phyloP scores from a whole-genome alignment of 352 stramenopile genomes.

The Aphanomyces euteiches region DNA sequence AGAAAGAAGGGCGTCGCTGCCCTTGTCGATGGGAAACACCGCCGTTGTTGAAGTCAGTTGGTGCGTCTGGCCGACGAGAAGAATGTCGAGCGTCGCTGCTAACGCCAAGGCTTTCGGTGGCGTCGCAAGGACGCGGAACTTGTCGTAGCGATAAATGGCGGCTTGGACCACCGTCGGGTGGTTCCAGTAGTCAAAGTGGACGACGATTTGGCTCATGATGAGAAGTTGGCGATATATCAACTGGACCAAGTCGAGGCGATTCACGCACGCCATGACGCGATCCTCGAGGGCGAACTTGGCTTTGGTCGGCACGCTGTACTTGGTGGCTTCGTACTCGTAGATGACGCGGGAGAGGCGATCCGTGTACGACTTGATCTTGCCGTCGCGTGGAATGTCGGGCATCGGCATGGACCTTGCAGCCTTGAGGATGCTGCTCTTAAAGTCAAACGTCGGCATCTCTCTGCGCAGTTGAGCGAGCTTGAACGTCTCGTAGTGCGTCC shows the following conservation, averaged over 20 bases:
- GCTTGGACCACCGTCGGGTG: background rate
- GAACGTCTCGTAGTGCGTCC: background rate
- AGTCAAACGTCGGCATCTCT: background rate
- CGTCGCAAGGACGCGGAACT: background rate
- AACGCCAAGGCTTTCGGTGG: background rate
- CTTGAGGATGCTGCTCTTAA: background rate
- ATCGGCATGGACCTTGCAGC: background rate
- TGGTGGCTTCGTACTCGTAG: background rate
- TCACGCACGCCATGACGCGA: background rate
- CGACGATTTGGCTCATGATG: background rate
- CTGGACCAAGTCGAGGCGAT: background rate
- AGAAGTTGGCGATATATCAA: background rate
- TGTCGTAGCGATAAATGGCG: background rate
- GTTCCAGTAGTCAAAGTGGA: background rate
- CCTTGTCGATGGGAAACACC: background rate
- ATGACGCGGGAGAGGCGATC: background rate
- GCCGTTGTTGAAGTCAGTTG: background rate
- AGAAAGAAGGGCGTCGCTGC: background rate
- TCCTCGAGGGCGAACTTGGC: background rate
- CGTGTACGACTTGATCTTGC: background rate
- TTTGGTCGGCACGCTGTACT: background rate
- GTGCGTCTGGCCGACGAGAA: background rate
- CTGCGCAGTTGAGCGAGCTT: background rate
- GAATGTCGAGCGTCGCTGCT: background rate
- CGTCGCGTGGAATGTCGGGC: background rate